Evolutionary conservation across 345 rosid species (phyloP), one percentile per base, ranked within the genome.

Genomic region (Diplotaxis tenuifolia): DNA sequence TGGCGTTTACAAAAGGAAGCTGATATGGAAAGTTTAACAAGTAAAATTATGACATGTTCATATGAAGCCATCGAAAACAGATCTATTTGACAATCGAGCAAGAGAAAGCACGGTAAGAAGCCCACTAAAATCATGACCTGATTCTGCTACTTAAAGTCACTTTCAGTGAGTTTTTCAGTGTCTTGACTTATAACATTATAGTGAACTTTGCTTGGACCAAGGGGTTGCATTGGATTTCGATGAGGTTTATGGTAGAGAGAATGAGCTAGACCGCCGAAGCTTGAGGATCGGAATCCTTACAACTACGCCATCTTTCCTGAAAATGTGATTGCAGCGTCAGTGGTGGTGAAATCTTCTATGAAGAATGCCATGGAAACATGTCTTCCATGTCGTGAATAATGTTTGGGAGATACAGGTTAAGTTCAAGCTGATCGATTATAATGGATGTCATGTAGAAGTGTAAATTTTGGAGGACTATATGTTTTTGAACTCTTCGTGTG

Each of bases 381-480:
- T 92, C 15, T 94, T 94, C 47, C 99, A 94, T 56, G 99, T 89
- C 16, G 98, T 94, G 76, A 94, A 94, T 81, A 94, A 94, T 84
- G 92, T 94, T 94, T 0, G 96, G 97, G 50, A 96, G 9, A 94
- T 94, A 97, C 99, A 94, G 86, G 97, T 94, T 61, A 89, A 92
- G 97, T 94, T 94, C 70, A 92, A 85, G 76, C 79, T 91, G 59
- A 94, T 92, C 81, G 92, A 89, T 21, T 94, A 90, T 70, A 94
- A 88, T 15, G 97, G 96, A 14, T 96, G 96, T 2, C 99, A 92
- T 65, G 79, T 94, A 0, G 96, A 94, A 81, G 99, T 94, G 65
- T 92, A 94, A 81, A 97, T 97, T 0, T 96, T 94, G 12, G 99
- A 94, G 82, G 97, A 94, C 70, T 94, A 89, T 62, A 83, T 86